Conservation (phyloP, 352 stramenopile genomes). For the Pythium aquatile region DNA sequence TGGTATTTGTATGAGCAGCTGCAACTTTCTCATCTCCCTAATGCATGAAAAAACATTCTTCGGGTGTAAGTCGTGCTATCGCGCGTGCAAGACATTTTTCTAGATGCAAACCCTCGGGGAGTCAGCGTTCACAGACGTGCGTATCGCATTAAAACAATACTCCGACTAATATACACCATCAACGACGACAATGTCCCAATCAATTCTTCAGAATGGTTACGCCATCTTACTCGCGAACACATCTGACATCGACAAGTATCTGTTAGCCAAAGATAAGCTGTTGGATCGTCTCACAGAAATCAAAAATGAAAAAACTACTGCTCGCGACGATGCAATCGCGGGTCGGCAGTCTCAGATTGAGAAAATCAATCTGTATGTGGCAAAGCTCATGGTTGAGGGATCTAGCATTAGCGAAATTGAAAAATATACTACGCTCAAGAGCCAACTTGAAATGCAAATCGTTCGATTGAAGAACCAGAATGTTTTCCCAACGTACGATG, state of each 20-base stretch:
- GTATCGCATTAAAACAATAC: too few species aligned
- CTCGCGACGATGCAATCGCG: slow-evolving; percentile 1
- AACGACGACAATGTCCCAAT: slow-evolving; percentile 13
- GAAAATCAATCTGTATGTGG: slow-evolving; percentile 2
- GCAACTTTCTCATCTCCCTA: too few species aligned
- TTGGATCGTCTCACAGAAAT: not conserved
- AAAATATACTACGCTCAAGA: slow-evolving; percentile 6
- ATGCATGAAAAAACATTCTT: too few species aligned
- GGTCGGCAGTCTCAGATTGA: not conserved
- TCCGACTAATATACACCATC: not conserved
- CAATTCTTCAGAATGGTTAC: slow-evolving; percentile 14
- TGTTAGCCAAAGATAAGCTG: slow-evolving; percentile 3
- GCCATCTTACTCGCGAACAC: slow-evolving; percentile 11
- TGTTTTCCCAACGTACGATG: slow-evolving; percentile 5
- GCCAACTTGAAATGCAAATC: not conserved
- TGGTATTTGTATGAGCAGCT: too few species aligned
- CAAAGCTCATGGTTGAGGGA: slow-evolving; percentile 1
- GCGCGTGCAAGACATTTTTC: too few species aligned
- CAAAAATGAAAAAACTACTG: not conserved
- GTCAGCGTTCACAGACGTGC: too few species aligned
- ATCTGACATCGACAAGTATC: slow-evolving; percentile 7
- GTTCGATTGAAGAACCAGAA: slow-evolving; percentile 2
- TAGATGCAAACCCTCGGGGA: too few species aligned
- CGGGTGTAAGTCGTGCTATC: too few species aligned
- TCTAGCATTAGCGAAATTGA: not conserved